These are phyloP conservation scores for Colletotrichum liriopes DNA, from an alignment of 2,329 filamentous ascomycete genomes.

Conservation along the genomic window DNA sequence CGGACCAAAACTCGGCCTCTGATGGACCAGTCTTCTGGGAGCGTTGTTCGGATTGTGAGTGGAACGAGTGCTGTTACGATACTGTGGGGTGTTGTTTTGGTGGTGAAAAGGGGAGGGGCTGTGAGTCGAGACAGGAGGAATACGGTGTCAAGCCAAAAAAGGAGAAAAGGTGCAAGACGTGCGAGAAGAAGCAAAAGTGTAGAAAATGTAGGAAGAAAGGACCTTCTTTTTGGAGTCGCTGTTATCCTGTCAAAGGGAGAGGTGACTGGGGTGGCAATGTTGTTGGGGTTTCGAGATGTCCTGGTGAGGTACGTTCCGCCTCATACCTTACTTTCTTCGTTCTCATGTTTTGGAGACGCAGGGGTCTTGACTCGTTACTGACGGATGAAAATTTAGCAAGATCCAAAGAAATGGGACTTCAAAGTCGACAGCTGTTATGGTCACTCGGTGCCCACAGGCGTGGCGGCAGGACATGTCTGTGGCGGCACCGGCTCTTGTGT, in stretches of 20 bases:
- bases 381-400: slow-evolving; percentile 8
- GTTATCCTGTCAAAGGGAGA: slow-evolving; percentile 6
- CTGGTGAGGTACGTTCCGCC: slow-evolving; percentile 26
- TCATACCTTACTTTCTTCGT: too few relatives aligned
- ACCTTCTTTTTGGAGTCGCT: slow-evolving; percentile 3
- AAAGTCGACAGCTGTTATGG: not conserved
- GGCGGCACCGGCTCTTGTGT: not conserved
- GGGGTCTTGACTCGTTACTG: too few relatives aligned
- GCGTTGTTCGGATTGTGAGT: slow-evolving; percentile 9
- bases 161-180: not conserved
- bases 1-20: slow-evolving; percentile 3
- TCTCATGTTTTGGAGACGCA: not conserved
- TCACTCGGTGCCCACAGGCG: not conserved
- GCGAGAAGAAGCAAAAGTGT: not conserved
- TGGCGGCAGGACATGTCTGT: not conserved
- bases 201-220: slow-evolving; percentile 9
- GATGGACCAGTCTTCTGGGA: not conserved
- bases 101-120: not conserved
- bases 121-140: not conserved
- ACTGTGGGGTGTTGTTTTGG: slow-evolving; percentile 13
- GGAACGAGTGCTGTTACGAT: slow-evolving; percentile 24
- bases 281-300: slow-evolving; percentile 33
- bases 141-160: not conserved
- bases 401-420: slow-evolving; percentile 31
- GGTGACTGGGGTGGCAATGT: slow-evolving; percentile 34